A percentile compares a stretch with the other conserved stretches of the same genome.
phyloP scores from a whole-genome alignment of 2,329 filamentous ascomycete species.

The Xylariales sp. region DNA sequence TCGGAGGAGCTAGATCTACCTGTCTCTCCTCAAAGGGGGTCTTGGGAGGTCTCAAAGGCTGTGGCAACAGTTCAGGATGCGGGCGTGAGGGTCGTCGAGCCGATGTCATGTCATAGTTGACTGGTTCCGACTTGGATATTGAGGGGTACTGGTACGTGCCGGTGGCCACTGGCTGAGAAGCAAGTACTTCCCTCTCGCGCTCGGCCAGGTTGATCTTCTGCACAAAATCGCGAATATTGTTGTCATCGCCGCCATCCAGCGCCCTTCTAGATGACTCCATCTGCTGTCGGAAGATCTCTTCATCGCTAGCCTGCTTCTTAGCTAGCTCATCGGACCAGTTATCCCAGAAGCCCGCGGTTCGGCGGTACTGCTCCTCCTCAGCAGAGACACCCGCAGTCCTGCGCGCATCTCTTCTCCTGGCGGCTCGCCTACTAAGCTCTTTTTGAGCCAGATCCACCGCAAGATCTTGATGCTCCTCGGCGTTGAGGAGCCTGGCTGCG shows the following conservation, averaged over 20 bases:
- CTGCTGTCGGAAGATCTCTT: slow-evolving; percentile 42
- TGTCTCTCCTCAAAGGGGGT: background rate
- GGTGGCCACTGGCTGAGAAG: slow-evolving; percentile 10
- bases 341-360: slow-evolving; percentile 41
- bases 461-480: slow-evolving; percentile 66
- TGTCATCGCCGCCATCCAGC: slow-evolving; percentile 29
- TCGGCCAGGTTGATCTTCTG: slow-evolving; percentile 11
- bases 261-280: slow-evolving; percentile 49
- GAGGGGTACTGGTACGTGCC: slow-evolving; percentile 51
- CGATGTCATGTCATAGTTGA: slow-evolving; percentile 40
- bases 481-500: slow-evolving; percentile 58
- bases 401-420: slow-evolving; percentile 51
- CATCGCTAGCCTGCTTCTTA: slow-evolving; percentile 27
- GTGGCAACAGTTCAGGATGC: slow-evolving; percentile 16
- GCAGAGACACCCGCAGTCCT: slow-evolving; percentile 53
- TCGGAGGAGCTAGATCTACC: too few relatives aligned
- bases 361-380: slow-evolving; percentile 52
- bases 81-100: slow-evolving; percentile 12
- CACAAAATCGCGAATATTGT: slow-evolving; percentile 19
- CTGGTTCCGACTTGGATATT: slow-evolving; percentile 45
- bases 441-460: slow-evolving; percentile 72
- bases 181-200: slow-evolving; percentile 14
- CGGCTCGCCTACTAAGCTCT: slow-evolving; percentile 66
- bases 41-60: slow-evolving; percentile 35
- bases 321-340: slow-evolving; percentile 31